phyloP scores from a whole-genome alignment of 2,329 filamentous ascomycete genomes.

The Colletotrichum paranaense region DNA sequence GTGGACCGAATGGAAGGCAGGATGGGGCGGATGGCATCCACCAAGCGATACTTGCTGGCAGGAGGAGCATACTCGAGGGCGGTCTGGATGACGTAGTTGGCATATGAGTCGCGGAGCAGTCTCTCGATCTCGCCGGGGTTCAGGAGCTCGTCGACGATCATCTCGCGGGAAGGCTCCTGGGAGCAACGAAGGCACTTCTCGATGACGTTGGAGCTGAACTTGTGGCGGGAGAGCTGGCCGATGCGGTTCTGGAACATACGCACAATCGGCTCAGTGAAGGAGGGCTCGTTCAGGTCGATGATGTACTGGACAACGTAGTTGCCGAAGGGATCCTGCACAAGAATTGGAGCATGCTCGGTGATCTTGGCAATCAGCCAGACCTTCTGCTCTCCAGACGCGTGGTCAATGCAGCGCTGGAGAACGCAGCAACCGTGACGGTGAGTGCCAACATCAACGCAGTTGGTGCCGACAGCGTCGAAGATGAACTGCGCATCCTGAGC shows the following conservation, averaged over 20 bases:
- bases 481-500: constrained; percentile 92
- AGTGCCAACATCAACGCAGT: constrained; percentile 92
- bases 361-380: constrained; percentile 87
- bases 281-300: constrained; percentile 88
- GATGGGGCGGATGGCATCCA: constrained; percentile 87
- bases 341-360: constrained; percentile 84
- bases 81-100: constrained; percentile 98
- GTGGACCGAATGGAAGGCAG: constrained; percentile 88
- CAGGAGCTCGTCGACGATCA: constrained; percentile 87
- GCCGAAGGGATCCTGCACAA: constrained; percentile 97
- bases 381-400: constrained; percentile 92
- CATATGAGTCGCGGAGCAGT: constrained; percentile 90
- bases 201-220: constrained; percentile 99
- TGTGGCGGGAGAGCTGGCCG: constrained; percentile 85
- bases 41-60: constrained; percentile 77
- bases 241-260: constrained; percentile 80
- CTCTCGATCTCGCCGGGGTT: constrained; percentile 82
- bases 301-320: constrained; percentile 99
- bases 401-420: constrained; percentile 97
- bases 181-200: constrained; percentile 95
- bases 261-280: constrained; percentile 91
- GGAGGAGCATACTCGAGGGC: constrained; percentile 87
- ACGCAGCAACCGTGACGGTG: constrained; percentile 99
- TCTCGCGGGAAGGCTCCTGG: constrained; percentile 77
- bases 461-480: constrained; percentile 88